Conservation (phyloP, 2,329 filamentous ascomycete genomes). For the Leptoxyphium fumago region DNA sequence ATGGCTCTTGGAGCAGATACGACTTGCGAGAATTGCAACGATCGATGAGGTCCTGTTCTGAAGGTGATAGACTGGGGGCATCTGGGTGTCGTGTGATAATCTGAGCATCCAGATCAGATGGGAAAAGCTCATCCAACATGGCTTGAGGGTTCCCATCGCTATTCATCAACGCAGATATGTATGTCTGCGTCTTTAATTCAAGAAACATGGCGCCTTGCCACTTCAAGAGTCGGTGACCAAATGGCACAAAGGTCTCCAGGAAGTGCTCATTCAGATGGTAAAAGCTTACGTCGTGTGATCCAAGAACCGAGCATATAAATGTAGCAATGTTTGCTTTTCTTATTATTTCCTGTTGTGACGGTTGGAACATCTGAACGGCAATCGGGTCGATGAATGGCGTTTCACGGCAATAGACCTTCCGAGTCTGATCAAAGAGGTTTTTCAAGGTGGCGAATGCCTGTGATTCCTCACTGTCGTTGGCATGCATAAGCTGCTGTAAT, state of each 20-base stretch:
- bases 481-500: conserved; percentile 41
- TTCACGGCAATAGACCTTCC: conserved; percentile 43
- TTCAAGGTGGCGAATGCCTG: conserved; percentile 49
- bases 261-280: conserved; percentile 49
- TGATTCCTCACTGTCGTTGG: conserved; percentile 36
- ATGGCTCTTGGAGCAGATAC: conserved; percentile 38
- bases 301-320: conserved; percentile 49
- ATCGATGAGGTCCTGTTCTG: conserved; percentile 45
- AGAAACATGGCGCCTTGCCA: conserved; percentile 46
- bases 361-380: conserved; percentile 22
- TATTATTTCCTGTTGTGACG: conserved; percentile 41
- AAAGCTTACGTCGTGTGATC: conserved; percentile 46
- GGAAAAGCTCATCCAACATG: conserved; percentile 45
- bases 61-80: conserved; percentile 37
- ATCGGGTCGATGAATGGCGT: conserved; percentile 35
- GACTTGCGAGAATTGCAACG: conserved; percentile 39
- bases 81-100: conserved; percentile 41
- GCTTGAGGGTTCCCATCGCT: conserved; percentile 40
- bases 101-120: conserved; percentile 36
- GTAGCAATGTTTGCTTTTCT: conserved; percentile 51
- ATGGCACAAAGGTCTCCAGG: conserved; percentile 47
- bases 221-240: conserved; percentile 42
- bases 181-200: conserved; percentile 53
- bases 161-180: conserved; percentile 45
- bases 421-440: conserved; percentile 48